Base-by-base conservation (phyloP, 371 early-diverging fungal species). In the Mycotypha africana region DNA sequence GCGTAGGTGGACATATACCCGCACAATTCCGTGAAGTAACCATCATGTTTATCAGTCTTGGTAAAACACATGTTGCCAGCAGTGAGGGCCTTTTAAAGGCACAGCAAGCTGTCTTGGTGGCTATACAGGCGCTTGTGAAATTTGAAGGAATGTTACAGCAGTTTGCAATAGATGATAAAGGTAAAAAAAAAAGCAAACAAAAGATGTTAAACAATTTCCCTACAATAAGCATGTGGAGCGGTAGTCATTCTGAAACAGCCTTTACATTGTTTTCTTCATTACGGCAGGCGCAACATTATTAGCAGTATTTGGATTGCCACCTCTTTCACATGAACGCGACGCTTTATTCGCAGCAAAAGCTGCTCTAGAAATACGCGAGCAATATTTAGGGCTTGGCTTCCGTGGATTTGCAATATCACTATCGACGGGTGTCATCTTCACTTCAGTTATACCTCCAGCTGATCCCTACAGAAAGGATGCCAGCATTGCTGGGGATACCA, bases 101-200 rank as follows among this genome's bases (percentile, higher is more conserved):
- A 15, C 77, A 81, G 56, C 56, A 48, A 3, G 67, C 74, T 12
- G 61, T 74, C 0, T 2, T 23, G 1, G 8, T 38, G 35, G 21
- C 30, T 38, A 17, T 70, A 58, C n/a, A 65, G 60, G 30, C 53
- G 47, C 26, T 57, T 56, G n/a, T 58, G 4, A 62, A 52, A 20
- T 81, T 75, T 35, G 81, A 76, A 62, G 81, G 79, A 1, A 65
- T 73, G 42, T 58, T 81, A 19, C 81, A 81, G 31, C 81, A 81
- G 49, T 81, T 81, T 60, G 81, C 81, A 17, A 68, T 81, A 2
- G 81, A 81, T 38, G 81, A 81, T 51, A 81, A 81, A 60, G 60
- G 60, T 51, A 44, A 33, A 15, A n/a, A n/a, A n/a, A n/a, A n/a
- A n/a, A n/a, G 20, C 3, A 25, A 34, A 25, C 12, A 14, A 3